Percentiles rank a stretch among this genome's conserved stretches.
These are phyloP conservation scores for Pichia sp. DNA, from an alignment of 1,139 yeast species.

Conservation along the genomic window DNA sequence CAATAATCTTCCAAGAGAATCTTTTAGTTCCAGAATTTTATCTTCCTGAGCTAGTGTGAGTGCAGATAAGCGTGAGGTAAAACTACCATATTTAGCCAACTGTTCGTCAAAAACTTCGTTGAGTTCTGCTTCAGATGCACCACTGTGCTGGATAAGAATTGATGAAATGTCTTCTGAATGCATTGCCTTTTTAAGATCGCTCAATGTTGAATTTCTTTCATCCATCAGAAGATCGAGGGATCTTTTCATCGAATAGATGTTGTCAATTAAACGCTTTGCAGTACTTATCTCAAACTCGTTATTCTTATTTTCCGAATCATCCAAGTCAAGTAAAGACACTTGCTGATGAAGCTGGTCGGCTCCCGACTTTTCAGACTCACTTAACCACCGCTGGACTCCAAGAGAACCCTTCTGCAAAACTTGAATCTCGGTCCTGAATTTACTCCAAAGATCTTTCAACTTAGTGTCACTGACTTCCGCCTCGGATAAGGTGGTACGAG, in stretches of 20 bases:
- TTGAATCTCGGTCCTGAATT: conserved; percentile 15
- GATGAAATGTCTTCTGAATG: conserved; percentile 86
- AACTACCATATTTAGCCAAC: conserved; percentile 71
- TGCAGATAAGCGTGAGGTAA: conserved; percentile 62
- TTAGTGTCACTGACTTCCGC: conserved; percentile 50
- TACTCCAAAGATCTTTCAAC: conserved; percentile 14
- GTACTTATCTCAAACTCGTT: conserved; percentile 31
- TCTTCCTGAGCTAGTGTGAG: conserved; percentile 61
- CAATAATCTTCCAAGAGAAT: conserved; percentile 54
- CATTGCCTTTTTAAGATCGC: conserved; percentile 63
- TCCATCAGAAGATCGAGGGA: conserved; percentile 47
- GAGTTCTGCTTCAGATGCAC: conserved; percentile 50
- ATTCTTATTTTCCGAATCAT: conserved; percentile 30
- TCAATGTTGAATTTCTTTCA: conserved; percentile 59
- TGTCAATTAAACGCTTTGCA: conserved; percentile 36
- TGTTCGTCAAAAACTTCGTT: conserved; percentile 68
- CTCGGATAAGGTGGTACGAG: conserved; percentile 60
- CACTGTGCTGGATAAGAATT: conserved; percentile 53
- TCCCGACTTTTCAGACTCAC: not conserved
- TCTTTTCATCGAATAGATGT: conserved; percentile 42
- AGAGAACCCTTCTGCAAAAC: conserved; percentile 18
- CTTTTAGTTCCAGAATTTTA: conserved; percentile 53
- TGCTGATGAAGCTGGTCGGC: conserved; percentile 32
- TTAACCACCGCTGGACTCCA: conserved; percentile 17
- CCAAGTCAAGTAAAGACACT: conserved; percentile 57